phyloP scores from a whole-genome alignment of 1,284 basidiomycete genomes.

The Austroboletus rostrupii region DNA sequence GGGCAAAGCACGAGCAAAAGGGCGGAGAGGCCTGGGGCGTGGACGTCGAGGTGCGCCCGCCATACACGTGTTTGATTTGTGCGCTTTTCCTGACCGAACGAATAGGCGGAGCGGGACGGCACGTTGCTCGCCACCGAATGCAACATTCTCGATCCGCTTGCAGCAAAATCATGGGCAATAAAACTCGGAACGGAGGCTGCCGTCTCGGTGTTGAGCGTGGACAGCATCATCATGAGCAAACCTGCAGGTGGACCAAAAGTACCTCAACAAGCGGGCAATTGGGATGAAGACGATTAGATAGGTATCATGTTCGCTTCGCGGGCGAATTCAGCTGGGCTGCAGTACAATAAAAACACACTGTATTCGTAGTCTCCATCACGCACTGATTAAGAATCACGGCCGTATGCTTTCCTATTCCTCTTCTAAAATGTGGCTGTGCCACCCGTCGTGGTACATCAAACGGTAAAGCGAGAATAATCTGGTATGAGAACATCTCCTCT shows the following conservation, averaged over 20 bases:
- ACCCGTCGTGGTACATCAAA: too few relatives aligned
- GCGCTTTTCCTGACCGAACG: neutral
- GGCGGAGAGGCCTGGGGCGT: slow-evolving; percentile 81
- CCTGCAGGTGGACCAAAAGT: slow-evolving; percentile 85
- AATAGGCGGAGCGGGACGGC: slow-evolving; percentile 71
- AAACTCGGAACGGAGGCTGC: slow-evolving; percentile 91
- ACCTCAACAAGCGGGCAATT: slow-evolving; percentile 78
- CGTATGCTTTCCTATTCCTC: slow-evolving; percentile 42
- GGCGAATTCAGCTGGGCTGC: slow-evolving; percentile 15
- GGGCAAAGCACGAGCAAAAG: slow-evolving; percentile 82
- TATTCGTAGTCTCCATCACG: slow-evolving; percentile 22
- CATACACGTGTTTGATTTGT: neutral
- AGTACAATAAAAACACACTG: slow-evolving; percentile 33
- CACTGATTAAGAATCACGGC: slow-evolving; percentile 24
- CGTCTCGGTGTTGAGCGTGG: slow-evolving; percentile 89
- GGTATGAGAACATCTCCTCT: too few relatives aligned
- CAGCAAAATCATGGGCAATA: slow-evolving; percentile 88
- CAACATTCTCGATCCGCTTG: slow-evolving; percentile 80
- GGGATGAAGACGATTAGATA: slow-evolving; percentile 68
- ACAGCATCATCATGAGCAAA: slow-evolving; percentile 97
- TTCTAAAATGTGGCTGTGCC: too few relatives aligned
- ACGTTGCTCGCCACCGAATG: slow-evolving; percentile 60
- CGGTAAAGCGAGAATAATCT: too few relatives aligned
- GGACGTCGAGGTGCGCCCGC: slow-evolving; percentile 78
- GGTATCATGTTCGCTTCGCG: slow-evolving; percentile 12